Evolutionary conservation across 2,329 filamentous ascomycete species (phyloP), one percentile per base, ranked within the genome.

Genomic region (Chaetothyriales sp.): DNA sequence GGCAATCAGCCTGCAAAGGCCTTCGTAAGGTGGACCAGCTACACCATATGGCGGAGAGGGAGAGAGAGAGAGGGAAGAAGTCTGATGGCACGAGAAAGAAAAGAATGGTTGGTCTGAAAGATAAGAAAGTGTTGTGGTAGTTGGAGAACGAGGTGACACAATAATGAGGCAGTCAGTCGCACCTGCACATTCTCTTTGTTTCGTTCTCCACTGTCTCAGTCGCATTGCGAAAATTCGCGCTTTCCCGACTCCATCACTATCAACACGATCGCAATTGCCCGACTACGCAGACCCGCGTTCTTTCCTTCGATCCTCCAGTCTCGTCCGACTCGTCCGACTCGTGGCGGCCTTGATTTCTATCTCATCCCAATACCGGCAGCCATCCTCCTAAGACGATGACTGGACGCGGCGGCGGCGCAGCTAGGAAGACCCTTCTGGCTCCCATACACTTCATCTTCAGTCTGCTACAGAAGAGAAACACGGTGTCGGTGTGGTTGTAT

Each of bases 401-500:
- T 57, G 74, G 75, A 62, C 74, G 77, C 59, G 67, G 64, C 49
- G 72, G 71, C 56, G 73, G 75, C 58, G 75, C 72, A 56, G 76
- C 74, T 60, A 72, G 76, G 64, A 81, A 81, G 72, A 83, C 84
- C 58, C 75, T 86, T 57, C 76, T 86, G 59, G 81, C 82, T 53
- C 83, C 83, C 1, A 86, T 86, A 73, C 89, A 92, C 70, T 88
- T 88, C 69, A 90, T 92, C 67, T 92, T 92, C 79, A 94, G 92
- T 75, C 83, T 95, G 42, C 78, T 96, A 8, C 89, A 81, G 62
- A 73, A 85, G 68, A 83, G 88, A 63, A 81, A 84, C 15, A 89
- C 84, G 1, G 87, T 96, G 42, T 86, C 85, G 61, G 86, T 98
- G 64, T 98, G 92, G 92, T 75, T 98, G 43, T 96, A 93, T 68